Conservation (phyloP, 176 grass and related monocot species). For the Zea luxurians region DNA sequence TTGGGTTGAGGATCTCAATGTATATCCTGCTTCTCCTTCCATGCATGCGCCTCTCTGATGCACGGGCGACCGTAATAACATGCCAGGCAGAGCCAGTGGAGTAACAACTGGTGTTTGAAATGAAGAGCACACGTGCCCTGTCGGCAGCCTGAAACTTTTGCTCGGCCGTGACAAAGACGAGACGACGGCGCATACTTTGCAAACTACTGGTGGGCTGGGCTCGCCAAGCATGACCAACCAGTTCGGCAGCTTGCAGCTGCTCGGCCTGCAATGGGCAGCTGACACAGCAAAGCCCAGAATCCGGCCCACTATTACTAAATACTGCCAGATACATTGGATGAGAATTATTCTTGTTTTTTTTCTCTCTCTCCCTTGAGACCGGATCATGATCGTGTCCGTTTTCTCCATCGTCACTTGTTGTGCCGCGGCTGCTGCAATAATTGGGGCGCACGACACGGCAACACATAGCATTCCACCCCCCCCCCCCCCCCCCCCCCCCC, state of each 20-base stretch:
- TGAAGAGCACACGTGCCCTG: too few relatives aligned
- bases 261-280: background rate
- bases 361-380: too few relatives aligned
- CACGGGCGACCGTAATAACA: background rate
- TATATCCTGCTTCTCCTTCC: too few relatives aligned
- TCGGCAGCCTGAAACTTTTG: background rate
- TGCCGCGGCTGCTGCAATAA: too few relatives aligned
- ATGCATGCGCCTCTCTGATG: background rate
- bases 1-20: background rate
- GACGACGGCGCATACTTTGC: background rate
- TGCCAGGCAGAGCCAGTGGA: background rate
- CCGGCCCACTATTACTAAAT: background rate
- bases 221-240: background rate
- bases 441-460: too few relatives aligned
- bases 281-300: background rate
- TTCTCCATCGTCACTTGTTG: too few relatives aligned
- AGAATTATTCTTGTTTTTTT: too few relatives aligned
- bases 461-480: too few relatives aligned
- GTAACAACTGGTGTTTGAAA: background rate
- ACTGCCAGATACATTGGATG: background rate
- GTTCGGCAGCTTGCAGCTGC: background rate
- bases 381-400: too few relatives aligned
- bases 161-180: background rate
- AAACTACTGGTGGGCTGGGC: too few relatives aligned
- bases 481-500: too few relatives aligned